phyloP scores from a whole-genome alignment of 345 rosid genomes.

The Hibiscus syriacus region DNA sequence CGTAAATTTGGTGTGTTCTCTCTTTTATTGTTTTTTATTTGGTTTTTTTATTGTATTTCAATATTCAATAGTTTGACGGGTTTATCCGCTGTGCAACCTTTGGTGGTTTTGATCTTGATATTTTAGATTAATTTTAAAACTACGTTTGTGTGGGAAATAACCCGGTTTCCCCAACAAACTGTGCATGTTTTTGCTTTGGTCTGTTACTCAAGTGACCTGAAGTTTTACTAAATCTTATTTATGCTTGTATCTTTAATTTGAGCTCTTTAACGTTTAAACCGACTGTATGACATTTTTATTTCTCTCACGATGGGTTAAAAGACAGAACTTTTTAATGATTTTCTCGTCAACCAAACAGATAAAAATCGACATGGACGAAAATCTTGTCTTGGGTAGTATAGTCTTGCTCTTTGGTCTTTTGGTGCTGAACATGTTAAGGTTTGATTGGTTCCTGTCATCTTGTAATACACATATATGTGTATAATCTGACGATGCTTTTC shows the following conservation, averaged over 20 bases:
- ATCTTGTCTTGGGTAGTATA: constrained; percentile 2
- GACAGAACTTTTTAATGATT: constrained; percentile 1
- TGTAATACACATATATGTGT: background rate
- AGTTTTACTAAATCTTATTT: background rate
- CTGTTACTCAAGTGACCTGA: background rate
- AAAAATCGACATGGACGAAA: background rate
- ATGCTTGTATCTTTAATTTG: background rate
- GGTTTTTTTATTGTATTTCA: no score
- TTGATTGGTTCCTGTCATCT: constrained; percentile 16
- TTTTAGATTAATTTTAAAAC: no score
- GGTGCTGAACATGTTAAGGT: constrained; percentile 9
- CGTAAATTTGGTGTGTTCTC: no score
- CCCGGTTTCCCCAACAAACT: background rate
- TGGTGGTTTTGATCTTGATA: no score
- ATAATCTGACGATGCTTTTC: constrained; percentile 13
- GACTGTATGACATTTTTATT: background rate
- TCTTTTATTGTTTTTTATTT: no score
- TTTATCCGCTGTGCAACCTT: no score
- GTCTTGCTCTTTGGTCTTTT: background rate
- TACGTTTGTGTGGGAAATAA: no score
- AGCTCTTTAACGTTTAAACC: no score
- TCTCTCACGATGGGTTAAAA: no score
- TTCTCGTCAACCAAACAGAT: constrained; percentile 19
- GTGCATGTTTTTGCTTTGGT: background rate
- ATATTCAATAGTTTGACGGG: no score